Percentiles rank a stretch among this genome's conserved stretches.
phyloP scores from a whole-genome alignment of 1,284 basidiomycete species.

The Trametes versicolor region DNA sequence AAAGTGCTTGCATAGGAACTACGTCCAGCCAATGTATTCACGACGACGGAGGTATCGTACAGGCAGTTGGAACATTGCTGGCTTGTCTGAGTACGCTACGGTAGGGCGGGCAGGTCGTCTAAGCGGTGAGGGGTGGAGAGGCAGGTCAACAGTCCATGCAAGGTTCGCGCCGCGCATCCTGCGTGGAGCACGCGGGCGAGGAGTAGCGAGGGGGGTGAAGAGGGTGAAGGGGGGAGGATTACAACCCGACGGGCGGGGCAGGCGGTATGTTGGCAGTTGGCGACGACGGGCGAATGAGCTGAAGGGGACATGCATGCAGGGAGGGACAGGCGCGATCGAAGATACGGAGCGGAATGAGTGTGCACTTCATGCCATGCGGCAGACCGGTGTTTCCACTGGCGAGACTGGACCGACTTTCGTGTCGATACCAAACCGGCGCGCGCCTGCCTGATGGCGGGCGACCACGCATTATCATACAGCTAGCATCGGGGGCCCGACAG shows the following conservation, averaged over 20 bases:
- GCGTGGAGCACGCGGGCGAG: conserved; percentile 8
- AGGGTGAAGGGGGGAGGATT: conserved; percentile 20
- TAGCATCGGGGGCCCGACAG: conserved; percentile 22
- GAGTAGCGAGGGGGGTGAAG: conserved; percentile 18
- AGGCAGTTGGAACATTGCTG: conserved; percentile 37
- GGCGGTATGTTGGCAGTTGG: conserved; percentile 19
- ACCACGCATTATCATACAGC: conserved; percentile 23
- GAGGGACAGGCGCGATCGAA: conserved; percentile 17
- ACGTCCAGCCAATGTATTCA: conserved; percentile 42
- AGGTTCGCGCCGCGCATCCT: conserved; percentile 13
- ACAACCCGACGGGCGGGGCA: conserved; percentile 21
- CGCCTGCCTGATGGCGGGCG: not conserved
- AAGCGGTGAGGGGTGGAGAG: conserved; percentile 27
- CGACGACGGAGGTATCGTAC: conserved; percentile 39
- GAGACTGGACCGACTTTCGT: conserved; percentile 27
- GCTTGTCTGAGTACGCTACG: conserved; percentile 40
- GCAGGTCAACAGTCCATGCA: conserved; percentile 38
- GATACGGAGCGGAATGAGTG: conserved; percentile 29
- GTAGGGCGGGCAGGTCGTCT: conserved; percentile 35
- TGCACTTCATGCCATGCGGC: conserved; percentile 33
- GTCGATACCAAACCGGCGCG: conserved; percentile 29
- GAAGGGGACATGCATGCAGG: conserved; percentile 12
- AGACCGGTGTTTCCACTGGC: conserved; percentile 27
- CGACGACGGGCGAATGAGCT: conserved; percentile 5
- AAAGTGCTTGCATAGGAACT: conserved; percentile 28